A percentile compares a stretch with the other conserved stretches of the same genome.
Evolutionary conservation across 2,329 filamentous ascomycete species (phyloP).

Genomic region (Ophiostoma perfectum): DNA sequence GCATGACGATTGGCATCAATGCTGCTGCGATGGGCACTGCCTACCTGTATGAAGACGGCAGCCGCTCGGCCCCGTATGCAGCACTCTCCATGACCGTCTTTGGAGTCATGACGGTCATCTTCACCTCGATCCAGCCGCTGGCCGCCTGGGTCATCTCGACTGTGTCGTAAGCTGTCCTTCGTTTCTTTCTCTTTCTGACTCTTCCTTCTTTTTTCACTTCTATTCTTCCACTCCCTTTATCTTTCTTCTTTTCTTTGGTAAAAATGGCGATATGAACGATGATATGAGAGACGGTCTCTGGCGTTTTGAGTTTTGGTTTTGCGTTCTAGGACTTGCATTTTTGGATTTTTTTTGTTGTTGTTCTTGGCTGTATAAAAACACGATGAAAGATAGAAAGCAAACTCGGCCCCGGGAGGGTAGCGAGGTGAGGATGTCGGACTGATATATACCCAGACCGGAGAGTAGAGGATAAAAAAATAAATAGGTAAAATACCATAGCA

Average conservation of each 20-base stretch:
- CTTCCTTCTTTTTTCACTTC: not conserved
- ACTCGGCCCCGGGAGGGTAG: not conserved
- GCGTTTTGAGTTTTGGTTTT: constrained; percentile 2
- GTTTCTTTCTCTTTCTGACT: not conserved
- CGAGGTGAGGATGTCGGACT: not conserved
- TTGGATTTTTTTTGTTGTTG: not conserved
- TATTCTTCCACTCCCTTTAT: not conserved
- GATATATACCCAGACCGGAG: constrained; percentile 13
- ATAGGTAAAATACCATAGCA: not conserved
- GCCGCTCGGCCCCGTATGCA: constrained; percentile 50
- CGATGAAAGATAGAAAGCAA: not conserved
- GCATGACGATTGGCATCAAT: constrained; percentile 52
- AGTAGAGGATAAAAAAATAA: not conserved
- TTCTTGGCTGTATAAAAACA: not conserved
- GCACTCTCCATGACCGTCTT: constrained; percentile 54
- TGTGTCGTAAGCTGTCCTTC: constrained; percentile 27
- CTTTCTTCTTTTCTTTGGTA: not conserved
- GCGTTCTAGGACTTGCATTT: not conserved
- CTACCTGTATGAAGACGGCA: constrained; percentile 50
- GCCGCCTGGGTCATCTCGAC: constrained; percentile 36
- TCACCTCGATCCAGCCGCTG: constrained; percentile 47
- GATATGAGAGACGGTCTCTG: constrained; percentile 9
- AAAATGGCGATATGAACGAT: not conserved
- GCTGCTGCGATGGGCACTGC: constrained; percentile 56
- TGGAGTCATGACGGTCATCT: constrained; percentile 51